A percentile compares a stretch with the other conserved stretches of the same genome.
These are phyloP conservation scores for Setaria italica DNA, from an alignment of 202 grass and related monocot genomes.

Conservation along the genomic window DNA sequence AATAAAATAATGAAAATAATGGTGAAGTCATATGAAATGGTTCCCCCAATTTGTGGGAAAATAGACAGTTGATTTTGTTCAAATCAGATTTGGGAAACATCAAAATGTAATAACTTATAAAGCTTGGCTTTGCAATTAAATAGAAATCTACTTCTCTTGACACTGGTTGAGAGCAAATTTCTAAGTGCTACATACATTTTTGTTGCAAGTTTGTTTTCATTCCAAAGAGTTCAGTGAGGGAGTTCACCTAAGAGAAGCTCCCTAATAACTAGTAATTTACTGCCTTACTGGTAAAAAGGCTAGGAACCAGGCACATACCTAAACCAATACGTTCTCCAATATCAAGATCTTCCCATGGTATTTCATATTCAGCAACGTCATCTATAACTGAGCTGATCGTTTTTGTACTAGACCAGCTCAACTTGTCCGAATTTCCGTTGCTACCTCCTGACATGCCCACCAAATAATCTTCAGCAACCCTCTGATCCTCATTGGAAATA, in stretches of 20 bases:
- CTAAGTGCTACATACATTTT: neutral
- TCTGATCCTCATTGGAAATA: constrained; percentile 50
- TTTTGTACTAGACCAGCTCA: constrained; percentile 59
- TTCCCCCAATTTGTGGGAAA: constrained; percentile 2
- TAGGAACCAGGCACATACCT: constrained; percentile 59
- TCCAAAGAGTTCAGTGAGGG: constrained; percentile 19
- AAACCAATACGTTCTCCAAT: constrained; percentile 97
- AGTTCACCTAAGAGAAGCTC: neutral
- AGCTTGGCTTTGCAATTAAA: constrained; percentile 22
- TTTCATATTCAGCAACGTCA: constrained; percentile 76
- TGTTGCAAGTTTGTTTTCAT: constrained; percentile 13
- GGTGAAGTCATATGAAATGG: neutral
- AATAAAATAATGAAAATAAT: neutral
- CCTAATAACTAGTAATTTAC: constrained; percentile 5
- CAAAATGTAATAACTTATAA: neutral
- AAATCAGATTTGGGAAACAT: neutral
- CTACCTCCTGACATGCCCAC: constrained; percentile 48
- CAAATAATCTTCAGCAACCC: constrained; percentile 46
- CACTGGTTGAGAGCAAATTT: neutral
- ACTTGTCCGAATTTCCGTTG: constrained; percentile 51
- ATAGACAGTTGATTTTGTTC: neutral
- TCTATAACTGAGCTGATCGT: constrained; percentile 76
- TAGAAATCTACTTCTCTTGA: constrained; percentile 18
- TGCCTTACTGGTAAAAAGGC: constrained; percentile 26
- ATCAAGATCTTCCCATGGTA: constrained; percentile 98